Evolutionary conservation across 1,284 basidiomycete genomes (phyloP).

Genomic region (Taiwanofungus camphoratus): DNA sequence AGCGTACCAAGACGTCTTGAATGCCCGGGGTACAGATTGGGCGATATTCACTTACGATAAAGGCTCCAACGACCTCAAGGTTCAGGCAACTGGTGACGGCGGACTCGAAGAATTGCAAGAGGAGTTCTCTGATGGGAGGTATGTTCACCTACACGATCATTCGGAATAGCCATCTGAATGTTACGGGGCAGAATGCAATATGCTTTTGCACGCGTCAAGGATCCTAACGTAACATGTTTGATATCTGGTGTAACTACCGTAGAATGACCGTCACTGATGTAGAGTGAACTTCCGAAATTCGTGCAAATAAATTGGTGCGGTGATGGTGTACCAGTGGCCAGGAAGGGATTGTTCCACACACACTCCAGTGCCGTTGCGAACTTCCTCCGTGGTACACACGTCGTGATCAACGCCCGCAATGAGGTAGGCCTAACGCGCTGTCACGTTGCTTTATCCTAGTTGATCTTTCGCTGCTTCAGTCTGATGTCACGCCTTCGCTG

Average conservation of each 20-base stretch:
- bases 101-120: slow-evolving; percentile 90
- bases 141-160: slow-evolving; percentile 25
- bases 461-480: slow-evolving; percentile 35
- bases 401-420: slow-evolving; percentile 88
- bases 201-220: slow-evolving; percentile 85
- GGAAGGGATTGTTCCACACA: slow-evolving; percentile 90
- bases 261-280: slow-evolving; percentile 2
- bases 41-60: slow-evolving; percentile 84
- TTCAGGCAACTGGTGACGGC: slow-evolving; percentile 78
- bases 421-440: slow-evolving; percentile 55
- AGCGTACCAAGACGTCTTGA: slow-evolving; percentile 79
- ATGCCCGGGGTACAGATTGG: slow-evolving; percentile 78
- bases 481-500: slow-evolving; percentile 72
- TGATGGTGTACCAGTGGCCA: slow-evolving; percentile 89
- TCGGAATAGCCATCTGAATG: too few species aligned
- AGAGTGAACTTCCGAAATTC: slow-evolving; percentile 88
- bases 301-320: slow-evolving; percentile 94
- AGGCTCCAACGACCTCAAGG: slow-evolving; percentile 85
- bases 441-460: background rate
- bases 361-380: slow-evolving; percentile 81
- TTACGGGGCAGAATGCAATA: slow-evolving; percentile 75
- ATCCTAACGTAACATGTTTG: slow-evolving; percentile 65
- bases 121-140: slow-evolving; percentile 93
- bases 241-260: background rate
- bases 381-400: slow-evolving; percentile 82